Conservation (phyloP, 805 yeast species). For the Dipodascopsis uninucleata region DNA sequence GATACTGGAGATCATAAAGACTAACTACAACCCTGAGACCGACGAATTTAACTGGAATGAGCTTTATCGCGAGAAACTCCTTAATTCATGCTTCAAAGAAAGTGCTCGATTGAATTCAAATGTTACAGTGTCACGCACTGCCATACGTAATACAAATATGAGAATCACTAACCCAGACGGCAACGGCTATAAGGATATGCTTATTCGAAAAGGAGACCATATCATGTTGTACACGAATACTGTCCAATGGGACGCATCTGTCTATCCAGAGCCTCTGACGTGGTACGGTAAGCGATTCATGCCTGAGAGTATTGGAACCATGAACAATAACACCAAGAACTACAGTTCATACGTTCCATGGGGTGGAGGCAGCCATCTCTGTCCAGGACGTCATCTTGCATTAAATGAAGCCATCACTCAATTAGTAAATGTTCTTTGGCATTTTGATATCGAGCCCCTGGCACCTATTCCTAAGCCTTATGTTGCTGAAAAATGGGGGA, state of each 20-base stretch:
- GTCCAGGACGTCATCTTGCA: constrained; percentile 22
- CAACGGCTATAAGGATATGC: constrained; percentile 5
- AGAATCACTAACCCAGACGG: constrained; percentile 8
- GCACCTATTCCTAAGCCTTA: constrained; percentile 3
- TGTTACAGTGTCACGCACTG: constrained; percentile 8
- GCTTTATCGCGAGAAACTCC: constrained; percentile 5
- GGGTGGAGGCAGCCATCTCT: constrained; percentile 18
- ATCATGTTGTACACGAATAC: constrained; percentile 13
- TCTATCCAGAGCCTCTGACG: constrained; percentile 22
- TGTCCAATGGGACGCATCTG: constrained; percentile 22
- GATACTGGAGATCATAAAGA: constrained; percentile 4
- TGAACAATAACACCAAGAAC: constrained; percentile 2
- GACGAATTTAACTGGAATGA: constrained; percentile 18
- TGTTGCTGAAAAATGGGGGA: constrained; percentile 8
- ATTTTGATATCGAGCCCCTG: constrained; percentile 15
- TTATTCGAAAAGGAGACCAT: constrained; percentile 12
- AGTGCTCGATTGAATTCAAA: constrained; percentile 13
- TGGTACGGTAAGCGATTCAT: constrained; percentile 19
- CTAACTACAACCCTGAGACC: constrained; percentile 1
- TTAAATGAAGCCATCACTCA: constrained; percentile 19
- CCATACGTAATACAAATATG: constrained; percentile 12
- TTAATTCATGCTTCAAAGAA: constrained; percentile 23
- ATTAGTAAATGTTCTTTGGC: constrained; percentile 18
- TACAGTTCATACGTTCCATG: constrained; percentile 9
- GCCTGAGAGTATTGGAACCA: constrained; percentile 7